Percentiles rank a stretch among this genome's conserved stretches.
These are phyloP conservation scores for Colletotrichum lentis DNA, from an alignment of 2,329 filamentous ascomycete species.

Conservation along the genomic window DNA sequence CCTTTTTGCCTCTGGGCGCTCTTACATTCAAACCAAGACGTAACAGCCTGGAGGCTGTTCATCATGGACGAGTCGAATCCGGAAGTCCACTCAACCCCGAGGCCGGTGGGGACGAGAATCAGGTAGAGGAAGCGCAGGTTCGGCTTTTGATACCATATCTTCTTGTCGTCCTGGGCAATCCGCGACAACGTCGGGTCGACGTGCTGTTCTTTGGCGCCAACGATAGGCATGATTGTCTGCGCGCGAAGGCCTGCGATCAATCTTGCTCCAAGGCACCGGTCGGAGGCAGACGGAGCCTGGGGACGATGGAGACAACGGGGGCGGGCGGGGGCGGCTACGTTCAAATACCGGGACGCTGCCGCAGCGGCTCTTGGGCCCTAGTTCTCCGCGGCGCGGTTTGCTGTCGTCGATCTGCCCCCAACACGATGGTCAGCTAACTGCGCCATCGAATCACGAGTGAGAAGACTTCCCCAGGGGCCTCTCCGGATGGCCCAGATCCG, in stretches of 20 bases:
- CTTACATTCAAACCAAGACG: constrained; percentile 50
- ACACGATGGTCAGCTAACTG: constrained; percentile 5
- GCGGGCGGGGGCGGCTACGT: background rate
- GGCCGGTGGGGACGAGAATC: constrained; percentile 50
- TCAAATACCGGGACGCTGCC: constrained; percentile 19
- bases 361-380: background rate
- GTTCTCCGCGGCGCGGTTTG: constrained; percentile 5
- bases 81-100: constrained; percentile 56
- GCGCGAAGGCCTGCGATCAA: background rate
- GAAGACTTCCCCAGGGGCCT: background rate
- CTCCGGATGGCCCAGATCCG: constrained; percentile 5
- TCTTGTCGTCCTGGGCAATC: constrained; percentile 48
- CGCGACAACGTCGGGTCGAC: constrained; percentile 47
- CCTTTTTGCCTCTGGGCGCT: background rate
- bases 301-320: too few relatives aligned
- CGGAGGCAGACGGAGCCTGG: background rate
- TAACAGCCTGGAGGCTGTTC: constrained; percentile 53
- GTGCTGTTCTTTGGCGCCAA: constrained; percentile 48
- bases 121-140: constrained; percentile 52
- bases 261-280: background rate
- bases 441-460: constrained; percentile 13
- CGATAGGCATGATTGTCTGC: constrained; percentile 45
- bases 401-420: background rate
- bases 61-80: constrained; percentile 55
- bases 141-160: constrained; percentile 52